Base-by-base conservation (phyloP, 139 green algal species). In the Closterium sp. region DNA sequence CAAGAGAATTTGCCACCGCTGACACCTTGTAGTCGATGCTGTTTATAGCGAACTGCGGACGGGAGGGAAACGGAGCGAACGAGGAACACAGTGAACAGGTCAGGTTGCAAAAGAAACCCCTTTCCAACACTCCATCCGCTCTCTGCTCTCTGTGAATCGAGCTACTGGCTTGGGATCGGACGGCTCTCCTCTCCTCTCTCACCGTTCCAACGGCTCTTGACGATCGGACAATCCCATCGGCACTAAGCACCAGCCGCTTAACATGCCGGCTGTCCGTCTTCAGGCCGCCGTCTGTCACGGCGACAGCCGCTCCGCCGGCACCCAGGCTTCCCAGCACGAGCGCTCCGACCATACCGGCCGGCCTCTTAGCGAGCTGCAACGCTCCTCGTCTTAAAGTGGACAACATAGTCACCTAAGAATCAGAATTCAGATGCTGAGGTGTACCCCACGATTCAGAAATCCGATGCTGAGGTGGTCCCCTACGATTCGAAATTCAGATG, bases 1-100 rank as follows among this genome's bases (percentile, higher is more conserved):
- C 33, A 21, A 91, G 31, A 4, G 35, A 33, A 8, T 93, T n/a
- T 19, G 88, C n/a, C 91, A 69, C 16, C 12, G 93, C 30, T 23
- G 91, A 89, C 21, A 88, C 89, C 87, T 93, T 93, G 83, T 93
- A 93, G 88, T 93, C 91, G 10, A 93, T 38, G 91, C 87, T 92
- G 91, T 93, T 93, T 16, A 55, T 33, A 90, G 88, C 88, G 64
- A 93, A 93, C 89, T 91, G 89, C 66, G 23, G 4, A 28, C 25
- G 12, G 4, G 55, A 19, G 55, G 55, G 25, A 6, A 55, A 76
- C 12, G 55, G 55, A 76, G 55, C 16, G 25, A n/a, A 76, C 55
- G 55, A n/a, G n/a, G 55, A 76, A 76, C 55, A 76, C 16, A 76
- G 55, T 16, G 16, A 16, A 1, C 12, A 66, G 21, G 36, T 16